phyloP scores from a whole-genome alignment of 2,329 filamentous ascomycete species.

The Stemphylium vesicarium region DNA sequence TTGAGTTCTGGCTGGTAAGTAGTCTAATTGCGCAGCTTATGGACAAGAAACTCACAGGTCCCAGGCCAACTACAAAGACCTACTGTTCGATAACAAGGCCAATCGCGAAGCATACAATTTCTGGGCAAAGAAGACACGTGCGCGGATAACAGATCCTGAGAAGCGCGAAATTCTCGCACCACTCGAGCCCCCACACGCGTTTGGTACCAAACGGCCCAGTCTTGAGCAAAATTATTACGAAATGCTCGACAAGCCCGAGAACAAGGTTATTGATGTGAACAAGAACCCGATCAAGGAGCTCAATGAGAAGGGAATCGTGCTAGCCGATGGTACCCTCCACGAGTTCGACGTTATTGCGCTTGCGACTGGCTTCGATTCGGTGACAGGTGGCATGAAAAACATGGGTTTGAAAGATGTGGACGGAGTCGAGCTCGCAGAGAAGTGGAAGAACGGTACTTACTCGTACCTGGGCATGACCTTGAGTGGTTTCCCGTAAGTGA shows the following conservation, averaged over 20 bases:
- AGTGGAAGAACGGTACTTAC: constrained; percentile 52
- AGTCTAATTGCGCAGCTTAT: constrained; percentile 33
- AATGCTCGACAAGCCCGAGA: constrained; percentile 52
- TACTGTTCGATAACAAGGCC: constrained; percentile 50
- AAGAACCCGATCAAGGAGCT: constrained; percentile 50
- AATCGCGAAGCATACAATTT: constrained; percentile 56
- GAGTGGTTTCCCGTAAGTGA: constrained; percentile 41
- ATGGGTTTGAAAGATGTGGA: constrained; percentile 49
- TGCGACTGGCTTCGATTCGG: constrained; percentile 55
- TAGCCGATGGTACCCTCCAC: constrained; percentile 48
- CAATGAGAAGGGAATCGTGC: constrained; percentile 49
- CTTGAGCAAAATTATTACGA: constrained; percentile 58
- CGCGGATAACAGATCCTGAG: constrained; percentile 51
- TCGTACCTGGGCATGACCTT: constrained; percentile 54
- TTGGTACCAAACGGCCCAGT: constrained; percentile 56
- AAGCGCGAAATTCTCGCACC: constrained; percentile 58
- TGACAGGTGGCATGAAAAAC: constrained; percentile 52
- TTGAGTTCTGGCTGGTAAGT: constrained; percentile 53
- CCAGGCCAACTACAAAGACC: constrained; percentile 45
- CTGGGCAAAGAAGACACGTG: constrained; percentile 54
- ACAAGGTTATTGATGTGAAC: constrained; percentile 53
- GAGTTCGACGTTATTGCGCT: constrained; percentile 55
- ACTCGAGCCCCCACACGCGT: constrained; percentile 52
- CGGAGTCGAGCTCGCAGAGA: constrained; percentile 46
- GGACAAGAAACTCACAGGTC: not conserved